These are phyloP conservation scores for Westerdykella ornata DNA, from an alignment of 2,329 filamentous ascomycete species.

Conservation along the genomic window DNA sequence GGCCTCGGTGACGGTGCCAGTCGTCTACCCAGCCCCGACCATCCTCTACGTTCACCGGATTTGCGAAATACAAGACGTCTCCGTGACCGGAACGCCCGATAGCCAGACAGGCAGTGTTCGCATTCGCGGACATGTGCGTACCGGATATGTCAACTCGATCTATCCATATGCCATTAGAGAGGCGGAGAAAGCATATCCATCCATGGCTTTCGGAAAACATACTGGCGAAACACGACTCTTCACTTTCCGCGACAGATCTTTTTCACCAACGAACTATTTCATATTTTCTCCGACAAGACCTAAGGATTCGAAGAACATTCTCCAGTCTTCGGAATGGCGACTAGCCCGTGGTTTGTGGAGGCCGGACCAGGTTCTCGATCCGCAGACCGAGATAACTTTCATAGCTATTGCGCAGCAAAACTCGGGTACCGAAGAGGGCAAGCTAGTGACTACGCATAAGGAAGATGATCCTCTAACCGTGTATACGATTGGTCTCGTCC, in stretches of 20 bases:
- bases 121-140: conserved; percentile 12
- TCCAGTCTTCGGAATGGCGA: conserved; percentile 5
- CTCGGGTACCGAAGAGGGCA: conserved; percentile 1
- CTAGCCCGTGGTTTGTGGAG: conserved; percentile 13
- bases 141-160: conserved; percentile 12
- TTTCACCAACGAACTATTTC: conserved; percentile 12
- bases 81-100: conserved; percentile 4
- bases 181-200: conserved; percentile 3
- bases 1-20: conserved; percentile 16
- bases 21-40: conserved; percentile 9
- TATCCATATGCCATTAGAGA: conserved; percentile 16
- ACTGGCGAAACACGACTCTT: conserved; percentile 1
- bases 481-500: conserved; percentile 8
- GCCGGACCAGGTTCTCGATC: conserved; percentile 17
- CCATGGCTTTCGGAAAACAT: conserved; percentile 6
- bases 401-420: conserved; percentile 16
- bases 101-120: conserved; percentile 8
- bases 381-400: conserved; percentile 15
- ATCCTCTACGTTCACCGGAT: conserved; percentile 9
- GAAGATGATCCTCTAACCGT: conserved; percentile 8
- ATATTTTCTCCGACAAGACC: conserved; percentile 11
- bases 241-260: conserved; percentile 8
- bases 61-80: conserved; percentile 9
- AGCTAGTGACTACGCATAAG: conserved; percentile 2
- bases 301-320: not conserved